Conservation (phyloP, 805 yeast species). For the Candida schatavii region DNA sequence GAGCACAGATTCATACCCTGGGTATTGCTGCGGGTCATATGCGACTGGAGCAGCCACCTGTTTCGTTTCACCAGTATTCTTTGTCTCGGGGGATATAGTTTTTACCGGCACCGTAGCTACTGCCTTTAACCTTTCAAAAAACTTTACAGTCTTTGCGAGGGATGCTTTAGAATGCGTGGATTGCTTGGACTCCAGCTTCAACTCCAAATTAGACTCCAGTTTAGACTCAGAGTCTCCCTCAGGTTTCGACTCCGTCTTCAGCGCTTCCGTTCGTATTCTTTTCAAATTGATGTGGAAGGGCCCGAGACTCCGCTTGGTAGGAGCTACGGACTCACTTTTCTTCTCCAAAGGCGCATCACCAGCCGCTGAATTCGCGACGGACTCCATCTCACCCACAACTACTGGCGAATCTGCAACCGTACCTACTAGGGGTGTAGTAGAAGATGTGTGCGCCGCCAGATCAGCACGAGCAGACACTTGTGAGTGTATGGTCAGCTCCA, state of each 20-base stretch:
- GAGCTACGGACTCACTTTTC: constrained; percentile 3
- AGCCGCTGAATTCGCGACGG: constrained; percentile 4
- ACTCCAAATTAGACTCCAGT: neutral
- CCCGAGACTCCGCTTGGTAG: too few relatives aligned
- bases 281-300: too few relatives aligned
- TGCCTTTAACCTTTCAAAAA: neutral
- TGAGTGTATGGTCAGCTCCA: neutral
- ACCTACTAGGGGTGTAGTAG: too few relatives aligned
- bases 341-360: neutral
- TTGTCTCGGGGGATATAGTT: neutral
- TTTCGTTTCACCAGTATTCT: too few relatives aligned
- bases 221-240: constrained; percentile 4
- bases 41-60: neutral
- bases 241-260: constrained; percentile 3
- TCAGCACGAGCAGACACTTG: too few relatives aligned
- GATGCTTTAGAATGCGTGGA: neutral
- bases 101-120: neutral
- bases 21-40: neutral
- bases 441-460: too few relatives aligned
- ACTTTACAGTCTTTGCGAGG: neutral
- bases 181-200: too few relatives aligned
- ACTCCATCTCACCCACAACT: constrained; percentile 3
- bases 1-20: neutral
- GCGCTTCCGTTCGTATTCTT: too few relatives aligned
- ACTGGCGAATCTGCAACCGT: neutral